These are phyloP conservation scores for Boeremia exigua DNA, from an alignment of 2,329 filamentous ascomycete genomes.

Conservation along the genomic window DNA sequence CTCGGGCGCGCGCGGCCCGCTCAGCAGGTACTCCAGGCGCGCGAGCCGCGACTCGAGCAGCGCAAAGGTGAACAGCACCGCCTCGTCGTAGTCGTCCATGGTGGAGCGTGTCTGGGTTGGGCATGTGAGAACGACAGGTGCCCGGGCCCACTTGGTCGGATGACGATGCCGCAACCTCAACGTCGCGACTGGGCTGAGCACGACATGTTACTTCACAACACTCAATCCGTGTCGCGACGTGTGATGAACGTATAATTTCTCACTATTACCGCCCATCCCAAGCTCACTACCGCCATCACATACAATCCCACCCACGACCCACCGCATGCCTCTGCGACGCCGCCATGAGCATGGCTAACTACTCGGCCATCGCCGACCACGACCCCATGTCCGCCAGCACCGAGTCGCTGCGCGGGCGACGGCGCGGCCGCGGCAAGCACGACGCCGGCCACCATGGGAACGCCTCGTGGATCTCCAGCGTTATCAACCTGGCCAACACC, in stretches of 20 bases:
- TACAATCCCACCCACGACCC: too few relatives aligned
- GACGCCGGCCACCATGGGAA: constrained; percentile 72
- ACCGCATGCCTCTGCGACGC: constrained; percentile 37
- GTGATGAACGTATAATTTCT: too few relatives aligned
- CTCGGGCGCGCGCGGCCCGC: constrained; percentile 36
- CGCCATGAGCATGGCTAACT: constrained; percentile 50
- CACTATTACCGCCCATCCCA: too few relatives aligned
- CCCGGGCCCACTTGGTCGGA: constrained; percentile 1
- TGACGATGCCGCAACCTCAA: constrained; percentile 2
- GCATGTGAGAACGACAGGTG: neutral
- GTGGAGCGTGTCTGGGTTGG: constrained; percentile 7
- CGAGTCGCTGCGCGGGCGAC: constrained; percentile 48
- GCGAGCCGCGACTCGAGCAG: constrained; percentile 54
- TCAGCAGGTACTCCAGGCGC: constrained; percentile 52
- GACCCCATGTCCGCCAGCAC: constrained; percentile 51
- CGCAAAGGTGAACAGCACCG: constrained; percentile 50
- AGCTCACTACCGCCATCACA: too few relatives aligned
- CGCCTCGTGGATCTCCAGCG: constrained; percentile 87
- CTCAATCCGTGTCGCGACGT: too few relatives aligned
- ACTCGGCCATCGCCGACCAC: constrained; percentile 54
- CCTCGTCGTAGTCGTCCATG: constrained; percentile 50
- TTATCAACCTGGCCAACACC: constrained; percentile 95
- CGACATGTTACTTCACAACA: too few relatives aligned
- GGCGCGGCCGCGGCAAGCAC: constrained; percentile 68
- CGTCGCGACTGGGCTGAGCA: too few relatives aligned